Percentiles rank a stretch among this genome's conserved stretches.
These are phyloP conservation scores for Ambispora gerdemannii DNA, from an alignment of 192 early-diverging fungal species.

Conservation along the genomic window DNA sequence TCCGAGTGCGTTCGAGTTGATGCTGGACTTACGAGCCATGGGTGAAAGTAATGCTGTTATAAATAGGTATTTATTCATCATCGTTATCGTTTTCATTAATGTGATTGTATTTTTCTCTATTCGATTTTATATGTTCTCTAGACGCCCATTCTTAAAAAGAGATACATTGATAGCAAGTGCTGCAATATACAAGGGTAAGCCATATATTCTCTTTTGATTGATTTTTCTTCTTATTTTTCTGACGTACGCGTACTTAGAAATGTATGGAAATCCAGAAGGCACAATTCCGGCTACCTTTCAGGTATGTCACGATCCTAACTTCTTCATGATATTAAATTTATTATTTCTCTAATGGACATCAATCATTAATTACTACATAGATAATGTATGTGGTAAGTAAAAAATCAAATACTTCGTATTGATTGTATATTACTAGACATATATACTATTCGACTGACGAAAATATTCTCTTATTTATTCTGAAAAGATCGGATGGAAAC, in stretches of 20 bases:
- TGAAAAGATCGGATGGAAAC: constrained; percentile 91
- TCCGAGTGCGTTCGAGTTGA: constrained; percentile 87
- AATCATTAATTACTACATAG: no score
- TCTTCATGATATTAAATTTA: no score
- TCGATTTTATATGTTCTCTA: constrained; percentile 30
- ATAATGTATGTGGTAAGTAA: constrained; percentile 29
- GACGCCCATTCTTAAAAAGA: constrained; percentile 66
- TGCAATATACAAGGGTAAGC: constrained; percentile 79
- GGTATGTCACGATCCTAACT: no score
- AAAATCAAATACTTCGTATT: not conserved
- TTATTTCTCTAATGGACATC: no score
- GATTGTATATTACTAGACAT: constrained; percentile 28
- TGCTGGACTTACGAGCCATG: constrained; percentile 87
- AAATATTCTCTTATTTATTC: no score
- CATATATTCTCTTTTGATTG: not conserved
- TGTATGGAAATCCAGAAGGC: constrained; percentile 87
- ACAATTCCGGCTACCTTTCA: constrained; percentile 93
- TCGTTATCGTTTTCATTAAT: not conserved
- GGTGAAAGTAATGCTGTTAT: constrained; percentile 91
- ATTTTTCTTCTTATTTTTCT: constrained; percentile 2
- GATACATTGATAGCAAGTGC: constrained; percentile 85
- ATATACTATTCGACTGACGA: constrained; percentile 40
- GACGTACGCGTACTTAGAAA: no score
- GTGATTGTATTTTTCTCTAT: not conserved
- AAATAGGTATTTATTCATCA: constrained; percentile 50